A percentile compares a stretch with the other conserved stretches of the same genome.
These are phyloP conservation scores for Neolecta irregularis DNA, from an alignment of 1,139 yeast genomes.

Conservation along the genomic window DNA sequence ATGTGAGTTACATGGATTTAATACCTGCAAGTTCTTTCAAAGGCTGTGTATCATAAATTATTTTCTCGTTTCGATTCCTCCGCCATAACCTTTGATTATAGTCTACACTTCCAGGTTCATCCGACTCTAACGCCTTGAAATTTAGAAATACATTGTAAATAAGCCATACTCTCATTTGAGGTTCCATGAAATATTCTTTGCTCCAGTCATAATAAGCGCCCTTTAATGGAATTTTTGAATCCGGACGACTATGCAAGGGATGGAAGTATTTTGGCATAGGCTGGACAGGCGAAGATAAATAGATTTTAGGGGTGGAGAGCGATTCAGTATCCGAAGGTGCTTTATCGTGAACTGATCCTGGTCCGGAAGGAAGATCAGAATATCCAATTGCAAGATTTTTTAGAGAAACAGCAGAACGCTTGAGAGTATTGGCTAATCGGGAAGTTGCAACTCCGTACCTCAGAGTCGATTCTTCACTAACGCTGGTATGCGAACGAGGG, in stretches of 20 bases:
- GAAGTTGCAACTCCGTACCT: too few relatives aligned
- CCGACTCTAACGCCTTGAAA: constrained; percentile 43
- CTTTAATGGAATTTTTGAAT: constrained; percentile 23
- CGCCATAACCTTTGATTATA: constrained; percentile 79
- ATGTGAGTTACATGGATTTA: background rate
- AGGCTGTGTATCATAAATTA: constrained; percentile 76
- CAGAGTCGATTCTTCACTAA: too few relatives aligned
- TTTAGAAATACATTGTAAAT: background rate
- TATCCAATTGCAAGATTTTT: constrained; percentile 23
- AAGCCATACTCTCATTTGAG: constrained; percentile 54
- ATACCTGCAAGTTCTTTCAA: constrained; percentile 67
- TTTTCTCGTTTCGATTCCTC: constrained; percentile 70
- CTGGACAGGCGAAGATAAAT: constrained; percentile 13
- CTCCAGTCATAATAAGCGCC: constrained; percentile 79
- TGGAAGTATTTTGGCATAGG: constrained; percentile 12
- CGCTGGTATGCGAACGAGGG: constrained; percentile 3
- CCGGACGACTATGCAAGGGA: background rate
- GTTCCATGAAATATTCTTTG: constrained; percentile 87
- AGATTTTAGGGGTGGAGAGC: constrained; percentile 19
- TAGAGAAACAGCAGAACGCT: constrained; percentile 25
- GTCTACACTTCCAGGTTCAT: constrained; percentile 86
- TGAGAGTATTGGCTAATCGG: constrained; percentile 17
- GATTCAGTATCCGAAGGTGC: constrained; percentile 17
- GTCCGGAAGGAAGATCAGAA: constrained; percentile 11
- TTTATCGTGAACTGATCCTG: constrained; percentile 15